Percentiles rank a stretch among this genome's conserved stretches.
Conservation (phyloP, 2,329 filamentous ascomycete species). For the Aspergillus felis region DNA sequence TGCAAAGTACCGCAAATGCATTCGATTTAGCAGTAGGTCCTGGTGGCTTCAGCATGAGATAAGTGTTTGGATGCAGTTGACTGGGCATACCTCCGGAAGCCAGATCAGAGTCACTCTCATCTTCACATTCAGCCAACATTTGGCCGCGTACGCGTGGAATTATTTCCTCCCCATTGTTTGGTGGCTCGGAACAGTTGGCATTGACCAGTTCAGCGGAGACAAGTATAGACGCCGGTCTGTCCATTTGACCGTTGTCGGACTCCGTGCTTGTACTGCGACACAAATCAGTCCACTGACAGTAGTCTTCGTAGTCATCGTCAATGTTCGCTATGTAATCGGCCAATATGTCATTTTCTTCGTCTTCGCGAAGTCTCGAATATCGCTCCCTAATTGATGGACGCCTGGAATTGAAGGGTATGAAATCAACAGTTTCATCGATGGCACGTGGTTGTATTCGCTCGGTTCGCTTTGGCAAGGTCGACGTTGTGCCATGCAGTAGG, state of each 20-base stretch:
- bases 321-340: conserved; percentile 42
- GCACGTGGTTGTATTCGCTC: neutral
- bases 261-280: conserved; percentile 36
- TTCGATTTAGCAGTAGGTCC: neutral
- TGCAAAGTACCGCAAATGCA: neutral
- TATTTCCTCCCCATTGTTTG: neutral
- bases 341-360: conserved; percentile 47
- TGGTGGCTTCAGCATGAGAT: neutral
- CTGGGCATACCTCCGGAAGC: neutral
- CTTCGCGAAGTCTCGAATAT: conserved; percentile 21
- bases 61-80: neutral
- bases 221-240: neutral
- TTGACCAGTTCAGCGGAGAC: neutral
- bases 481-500: neutral
- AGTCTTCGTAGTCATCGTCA: conserved; percentile 25
- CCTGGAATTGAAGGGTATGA: neutral
- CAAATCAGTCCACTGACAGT: conserved; percentile 7
- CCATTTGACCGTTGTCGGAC: neutral
- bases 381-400: conserved; percentile 9
- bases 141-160: neutral
- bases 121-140: neutral
- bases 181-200: neutral
- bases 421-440: neutral
- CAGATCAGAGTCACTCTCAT: neutral
- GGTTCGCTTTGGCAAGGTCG: neutral